A percentile compares a stretch with the other conserved stretches of the same genome.
Conservation (phyloP, 2,329 filamentous ascomycete species). For the Waltergamsia citrina region DNA sequence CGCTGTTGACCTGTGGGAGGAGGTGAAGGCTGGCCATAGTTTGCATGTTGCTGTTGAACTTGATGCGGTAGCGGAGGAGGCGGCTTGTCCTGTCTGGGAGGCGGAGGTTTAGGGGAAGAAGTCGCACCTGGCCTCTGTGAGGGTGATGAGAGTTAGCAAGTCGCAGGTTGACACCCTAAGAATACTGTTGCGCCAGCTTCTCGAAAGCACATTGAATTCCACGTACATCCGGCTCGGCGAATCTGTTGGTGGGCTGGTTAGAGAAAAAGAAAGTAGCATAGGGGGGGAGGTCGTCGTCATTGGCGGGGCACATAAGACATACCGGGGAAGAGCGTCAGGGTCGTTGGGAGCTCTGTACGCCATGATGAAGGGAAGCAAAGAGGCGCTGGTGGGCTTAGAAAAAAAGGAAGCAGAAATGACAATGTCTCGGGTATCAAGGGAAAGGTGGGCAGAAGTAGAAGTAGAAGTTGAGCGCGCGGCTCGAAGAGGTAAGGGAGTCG, state of each 20-base stretch:
- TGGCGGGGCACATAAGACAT: conserved; percentile 26
- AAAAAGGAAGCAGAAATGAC: too few species aligned
- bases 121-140: conserved; percentile 3
- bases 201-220: too few species aligned
- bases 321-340: conserved; percentile 90
- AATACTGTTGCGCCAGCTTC: too few species aligned
- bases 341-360: conserved; percentile 92
- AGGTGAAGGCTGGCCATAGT: conserved; percentile 6
- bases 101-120: conserved; percentile 1
- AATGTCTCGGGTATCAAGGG: background rate
- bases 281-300: conserved; percentile 6
- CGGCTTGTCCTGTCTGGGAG: conserved; percentile 7
- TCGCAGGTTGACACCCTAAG: too few species aligned
- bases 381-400: background rate
- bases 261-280: conserved; percentile 2
- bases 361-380: conserved; percentile 40
- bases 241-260: conserved; percentile 32
- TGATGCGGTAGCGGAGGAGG: conserved; percentile 15
- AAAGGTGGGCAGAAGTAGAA: background rate
- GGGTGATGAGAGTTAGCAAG: conserved; percentile 10
- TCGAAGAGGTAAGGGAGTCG: too few species aligned
- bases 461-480: background rate
- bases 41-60: conserved; percentile 30
- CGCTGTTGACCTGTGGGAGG: conserved; percentile 17
- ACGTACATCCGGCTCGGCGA: conserved; percentile 58